A percentile compares a stretch with the other conserved stretches of the same genome.
Conservation (phyloP, 176 grass and related monocot species). For the Carex parvula region DNA sequence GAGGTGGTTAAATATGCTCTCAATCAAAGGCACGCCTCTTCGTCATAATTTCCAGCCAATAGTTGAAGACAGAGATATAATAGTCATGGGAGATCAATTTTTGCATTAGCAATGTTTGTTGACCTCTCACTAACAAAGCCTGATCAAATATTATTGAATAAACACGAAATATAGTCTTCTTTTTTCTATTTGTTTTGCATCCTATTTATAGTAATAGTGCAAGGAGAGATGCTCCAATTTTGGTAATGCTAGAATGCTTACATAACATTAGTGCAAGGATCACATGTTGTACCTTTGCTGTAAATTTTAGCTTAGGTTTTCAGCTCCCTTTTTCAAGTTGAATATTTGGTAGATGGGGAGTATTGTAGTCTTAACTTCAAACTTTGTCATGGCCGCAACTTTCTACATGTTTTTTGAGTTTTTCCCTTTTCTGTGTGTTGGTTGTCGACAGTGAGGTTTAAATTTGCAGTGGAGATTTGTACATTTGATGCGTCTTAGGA, state of each 20-base stretch:
- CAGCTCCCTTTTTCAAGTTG: not conserved
- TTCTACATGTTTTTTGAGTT: not conserved
- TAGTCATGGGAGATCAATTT: not conserved
- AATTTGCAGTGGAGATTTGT: not conserved
- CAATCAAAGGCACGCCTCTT: slow-evolving; percentile 46
- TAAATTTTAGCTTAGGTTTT: not conserved
- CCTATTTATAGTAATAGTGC: not conserved
- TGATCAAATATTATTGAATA: not conserved
- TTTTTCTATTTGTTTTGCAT: not conserved
- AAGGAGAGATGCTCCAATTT: slow-evolving; percentile 9
- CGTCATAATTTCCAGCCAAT: not conserved
- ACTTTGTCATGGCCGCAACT: not conserved
- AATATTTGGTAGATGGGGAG: not conserved
- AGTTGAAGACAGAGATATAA: not conserved
- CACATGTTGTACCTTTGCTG: not conserved
- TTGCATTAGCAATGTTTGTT: not conserved
- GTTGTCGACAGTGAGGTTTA: not conserved
- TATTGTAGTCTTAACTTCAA: not conserved
- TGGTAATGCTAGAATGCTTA: not conserved
- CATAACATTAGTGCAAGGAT: not conserved
- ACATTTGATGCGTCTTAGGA: too few relatives aligned
- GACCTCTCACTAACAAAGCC: not conserved
- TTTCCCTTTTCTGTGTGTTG: too few relatives aligned
- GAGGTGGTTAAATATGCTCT: slow-evolving; percentile 86
- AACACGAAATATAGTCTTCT: not conserved